Conservation (phyloP, 1,284 basidiomycete species). For the Pseudomicrostroma phylloplanum region DNA sequence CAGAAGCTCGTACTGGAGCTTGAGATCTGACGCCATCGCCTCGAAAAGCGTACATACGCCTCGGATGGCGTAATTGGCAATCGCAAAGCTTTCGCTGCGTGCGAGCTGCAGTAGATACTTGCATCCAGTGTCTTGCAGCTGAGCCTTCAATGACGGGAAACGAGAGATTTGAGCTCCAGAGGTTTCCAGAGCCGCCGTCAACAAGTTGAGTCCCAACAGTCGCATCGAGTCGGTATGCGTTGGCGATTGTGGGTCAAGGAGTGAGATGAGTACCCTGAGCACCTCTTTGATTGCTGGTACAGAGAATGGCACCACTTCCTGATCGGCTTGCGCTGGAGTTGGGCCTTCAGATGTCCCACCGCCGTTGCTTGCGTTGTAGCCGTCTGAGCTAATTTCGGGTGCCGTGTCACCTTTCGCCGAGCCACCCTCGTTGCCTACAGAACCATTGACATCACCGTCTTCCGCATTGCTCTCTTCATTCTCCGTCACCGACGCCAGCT, state of each 20-base stretch:
- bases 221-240: constrained; percentile 95
- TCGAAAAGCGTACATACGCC: constrained; percentile 82
- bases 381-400: neutral
- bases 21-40: constrained; percentile 77
- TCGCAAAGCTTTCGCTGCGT: constrained; percentile 68
- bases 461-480: constrained; percentile 11
- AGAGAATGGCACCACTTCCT: constrained; percentile 60
- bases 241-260: constrained; percentile 87
- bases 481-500: neutral
- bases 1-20: constrained; percentile 94
- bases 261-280: constrained; percentile 85
- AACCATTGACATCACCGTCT: neutral
- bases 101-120: constrained; percentile 74
- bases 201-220: constrained; percentile 75
- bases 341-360: neutral
- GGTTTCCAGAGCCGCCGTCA: constrained; percentile 84
- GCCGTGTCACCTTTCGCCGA: no score
- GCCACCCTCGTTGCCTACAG: no score
- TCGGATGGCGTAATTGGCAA: constrained; percentile 74
- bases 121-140: constrained; percentile 82
- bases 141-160: constrained; percentile 64
- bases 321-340: neutral
- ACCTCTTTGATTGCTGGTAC: constrained; percentile 89
- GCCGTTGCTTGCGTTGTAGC: neutral
- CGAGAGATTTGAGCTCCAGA: constrained; percentile 65